Evolutionary conservation across 805 yeast species (phyloP), one percentile per base, ranked within the genome.

Genomic region (Candida sonorensis): DNA sequence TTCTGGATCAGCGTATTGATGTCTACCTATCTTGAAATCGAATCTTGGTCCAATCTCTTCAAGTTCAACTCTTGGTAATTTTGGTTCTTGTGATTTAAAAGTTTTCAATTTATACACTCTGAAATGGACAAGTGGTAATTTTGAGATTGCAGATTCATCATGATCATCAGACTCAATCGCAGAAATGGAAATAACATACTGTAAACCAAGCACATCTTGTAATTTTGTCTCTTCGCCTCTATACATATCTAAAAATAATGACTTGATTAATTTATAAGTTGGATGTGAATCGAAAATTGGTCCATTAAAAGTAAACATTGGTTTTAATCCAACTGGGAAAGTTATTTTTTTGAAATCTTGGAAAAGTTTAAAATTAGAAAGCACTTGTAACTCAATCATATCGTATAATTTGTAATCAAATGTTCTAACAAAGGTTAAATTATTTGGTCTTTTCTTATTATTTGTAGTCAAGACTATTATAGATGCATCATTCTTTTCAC

Each of bases 31-130:
- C 47, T 80, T 77, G 64, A 92, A 90, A 57, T 90, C 97, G 38
- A 92, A 69, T 51, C 98, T 74, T 40, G 98, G 98, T 0, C 98
- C 98, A 41, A 85, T 80, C 59, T 92, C 98, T 35, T 82, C 92
- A 26, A 92, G 66, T 63, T 92, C 97, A 16, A 92, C 88, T 55
- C 98, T 73, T 35, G 98, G 97, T 35, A 85, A 68, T 55, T 84
- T 87, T 53, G 90, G 95, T 30, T 81, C 88, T 11, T 65, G 52
- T 40, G 90, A 77, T 54, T 71, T 77, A 57, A 61, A 81, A 5
- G 97, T 77, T 57, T 81, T 84, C 49, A 92, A 63, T 50, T 81
- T 76, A 59, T 90, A 92, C 19, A 87, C 97, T 62, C 98, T 76
- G 72, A 92, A 90, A 51, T 86, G 72, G 29, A 92, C 81, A 31